These are phyloP conservation scores for Moesziomyces aphidis DNA, from an alignment of 1,284 basidiomycete species.

Conservation along the genomic window DNA sequence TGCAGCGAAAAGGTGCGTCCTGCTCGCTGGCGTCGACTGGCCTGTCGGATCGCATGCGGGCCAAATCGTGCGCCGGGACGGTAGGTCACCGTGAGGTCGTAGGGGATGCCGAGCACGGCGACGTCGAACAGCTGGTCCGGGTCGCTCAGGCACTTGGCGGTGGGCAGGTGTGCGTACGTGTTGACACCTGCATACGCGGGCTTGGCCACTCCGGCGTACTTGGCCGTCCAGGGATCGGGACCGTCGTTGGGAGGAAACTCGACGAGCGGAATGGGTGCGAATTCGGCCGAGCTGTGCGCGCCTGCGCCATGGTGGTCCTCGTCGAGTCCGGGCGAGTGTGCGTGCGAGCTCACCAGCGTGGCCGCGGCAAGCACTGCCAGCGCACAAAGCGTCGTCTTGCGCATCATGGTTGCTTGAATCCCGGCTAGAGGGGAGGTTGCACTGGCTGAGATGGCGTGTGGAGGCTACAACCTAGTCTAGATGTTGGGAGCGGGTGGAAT, in stretches of 20 bases:
- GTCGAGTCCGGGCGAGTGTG: slow-evolving; percentile 27
- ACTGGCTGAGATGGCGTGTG: not conserved
- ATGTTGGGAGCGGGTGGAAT: no score
- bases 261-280: slow-evolving; percentile 32
- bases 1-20: slow-evolving; percentile 38
- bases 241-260: slow-evolving; percentile 46
- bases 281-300: slow-evolving; percentile 35
- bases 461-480: no score
- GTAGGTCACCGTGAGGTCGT: slow-evolving; percentile 51
- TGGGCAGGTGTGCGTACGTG: slow-evolving; percentile 52
- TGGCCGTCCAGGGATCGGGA: slow-evolving; percentile 37
- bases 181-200: slow-evolving; percentile 44
- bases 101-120: slow-evolving; percentile 52
- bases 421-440: not conserved
- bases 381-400: slow-evolving; percentile 1
- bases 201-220: slow-evolving; percentile 35
- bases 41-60: slow-evolving; percentile 44
- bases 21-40: slow-evolving; percentile 41
- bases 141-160: slow-evolving; percentile 28
- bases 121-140: slow-evolving; percentile 40
- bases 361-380: slow-evolving; percentile 7
- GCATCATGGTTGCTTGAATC: slow-evolving; percentile 9
- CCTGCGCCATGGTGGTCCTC: slow-evolving; percentile 44
- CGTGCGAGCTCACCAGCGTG: slow-evolving; percentile 14
- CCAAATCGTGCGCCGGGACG: slow-evolving; percentile 51